A percentile compares a stretch with the other conserved stretches of the same genome.
phyloP scores from a whole-genome alignment of 495 filamentous ascomycete genomes.

The Xylaria cubensis region DNA sequence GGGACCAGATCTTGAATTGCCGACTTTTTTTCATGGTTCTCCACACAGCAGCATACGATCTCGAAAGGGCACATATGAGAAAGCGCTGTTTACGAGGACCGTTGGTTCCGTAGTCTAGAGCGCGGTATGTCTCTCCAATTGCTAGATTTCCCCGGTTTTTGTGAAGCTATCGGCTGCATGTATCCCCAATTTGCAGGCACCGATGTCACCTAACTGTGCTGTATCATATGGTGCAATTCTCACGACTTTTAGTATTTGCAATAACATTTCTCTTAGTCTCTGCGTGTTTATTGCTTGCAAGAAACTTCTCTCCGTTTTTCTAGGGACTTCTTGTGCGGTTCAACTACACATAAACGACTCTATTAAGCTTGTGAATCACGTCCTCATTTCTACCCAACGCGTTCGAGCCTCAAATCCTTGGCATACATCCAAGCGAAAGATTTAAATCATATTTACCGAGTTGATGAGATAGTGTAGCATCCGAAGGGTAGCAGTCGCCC shows the following conservation, averaged over 20 bases:
- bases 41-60: constrained; percentile 20
- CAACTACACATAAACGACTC: background rate
- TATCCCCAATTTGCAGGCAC: background rate
- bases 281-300: too few species aligned
- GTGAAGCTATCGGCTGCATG: background rate
- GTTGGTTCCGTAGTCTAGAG: constrained; percentile 12
- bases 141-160: constrained; percentile 12
- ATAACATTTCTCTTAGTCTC: too few species aligned
- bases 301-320: background rate
- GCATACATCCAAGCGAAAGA: constrained; percentile 17
- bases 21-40: constrained; percentile 13
- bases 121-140: constrained; percentile 8
- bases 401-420: constrained; percentile 21
- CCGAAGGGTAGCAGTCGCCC: constrained; percentile 11
- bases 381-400: background rate
- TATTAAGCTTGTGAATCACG: background rate
- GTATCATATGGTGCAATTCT: background rate
- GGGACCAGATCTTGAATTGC: constrained; percentile 20
- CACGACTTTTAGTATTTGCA: background rate
- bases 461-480: background rate
- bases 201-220: background rate
- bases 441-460: constrained; percentile 2
- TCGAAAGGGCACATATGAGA: background rate
- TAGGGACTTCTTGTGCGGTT: background rate
- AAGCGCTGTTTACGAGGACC: constrained; percentile 18